Base-by-base conservation (phyloP, 495 filamentous ascomycete species). In the Talaromyces nanjingensis region DNA sequence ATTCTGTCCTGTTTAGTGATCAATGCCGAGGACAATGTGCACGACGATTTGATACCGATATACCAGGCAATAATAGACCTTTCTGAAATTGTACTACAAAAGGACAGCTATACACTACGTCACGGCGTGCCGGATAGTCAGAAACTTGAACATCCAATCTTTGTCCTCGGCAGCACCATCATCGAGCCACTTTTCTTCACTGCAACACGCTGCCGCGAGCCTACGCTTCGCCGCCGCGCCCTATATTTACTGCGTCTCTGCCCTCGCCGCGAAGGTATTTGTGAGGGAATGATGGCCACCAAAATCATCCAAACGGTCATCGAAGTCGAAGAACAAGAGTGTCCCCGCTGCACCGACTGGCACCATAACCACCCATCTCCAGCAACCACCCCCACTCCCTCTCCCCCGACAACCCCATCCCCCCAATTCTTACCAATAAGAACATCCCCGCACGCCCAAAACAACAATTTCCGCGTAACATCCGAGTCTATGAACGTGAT, bases 181-280 rank as follows among this genome's bases (percentile, higher is more conserved):
- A n/a, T 53, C 60, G 60, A 62, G 27, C 70, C 71, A 3, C 66
- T 73, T 0, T 73, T 68, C 56, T 63, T 74, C 18, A 71, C 70
- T 1, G 66, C 62, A 2, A 54, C 74, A 3, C 68, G 69, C 65
- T 76, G 75, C 57, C 73, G 72, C 2, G 65, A 74, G 2, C 70
- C 70, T 0, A 20, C 7, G 6, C 52, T 72, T 14, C 65, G 75
- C 2, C 69, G 72, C 8, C 60, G 60, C 39, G 72, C 75, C n/a
- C 29, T 75, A 1, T 42, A 62, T 2, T 57, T 76, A 20, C 60
- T 76, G 16, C 68, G 58, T 4, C 59, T 54, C 7, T 54, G 42
- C 18, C 60, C 60, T 12, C 60, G 60, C n/a, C 60, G 60, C 6
- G 60, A 62, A 5, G 60, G 60, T 0, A 34, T 62, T 16, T 62